Base-by-base conservation (phyloP, 2,329 filamentous ascomycete genomes). In the Epicoccum nigrum region DNA sequence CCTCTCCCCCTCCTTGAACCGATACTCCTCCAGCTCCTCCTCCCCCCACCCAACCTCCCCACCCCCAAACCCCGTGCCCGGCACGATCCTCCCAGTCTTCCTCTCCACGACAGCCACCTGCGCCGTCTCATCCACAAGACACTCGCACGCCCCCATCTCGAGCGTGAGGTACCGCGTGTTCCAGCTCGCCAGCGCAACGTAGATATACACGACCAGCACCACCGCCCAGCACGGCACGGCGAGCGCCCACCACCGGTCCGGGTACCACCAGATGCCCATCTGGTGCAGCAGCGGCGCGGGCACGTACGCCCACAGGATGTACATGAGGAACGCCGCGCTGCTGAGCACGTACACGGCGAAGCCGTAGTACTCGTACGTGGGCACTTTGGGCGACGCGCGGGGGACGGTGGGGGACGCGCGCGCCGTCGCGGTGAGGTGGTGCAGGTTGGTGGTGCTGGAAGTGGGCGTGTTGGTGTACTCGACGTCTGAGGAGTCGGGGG, bases 331-430 rank as follows among this genome's bases (percentile, higher is more conserved):
- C 2, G 86, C 86, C 43, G 94, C 79, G 17, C 87, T 90, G 56
- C 88, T 92, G 69, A 93, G 90, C 31, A 99, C 83, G 77, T 99
- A 97, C 41, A 99, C 83, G 45, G 96, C 93, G 76, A 99, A 99
- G 71, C 94, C 94, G 73, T 97, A 97, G 83, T 97, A 99, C 72
- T 99, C 94, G 77, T 99, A 97, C 0, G 94, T 99, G n/a, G 94
- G 94, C 2, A 99, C 92, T 70, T 94, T 92, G 1, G 94, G 94
- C 45, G 88, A 88, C 1, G 92, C 92, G 48, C 91, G 88, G 5
- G 92, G 90, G 15, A 96, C 85, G 2, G 83, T 87, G 55, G 79
- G 83, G 55, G 78, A 83, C 63, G 78, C 80, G 41, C 77, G 79
- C 47, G 81, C 85, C 21, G 82, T 85, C 68, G 79, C 81, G 4